Base-by-base conservation (phyloP, 2,329 filamentous ascomycete genomes). In the Fusarium sp. region DNA sequence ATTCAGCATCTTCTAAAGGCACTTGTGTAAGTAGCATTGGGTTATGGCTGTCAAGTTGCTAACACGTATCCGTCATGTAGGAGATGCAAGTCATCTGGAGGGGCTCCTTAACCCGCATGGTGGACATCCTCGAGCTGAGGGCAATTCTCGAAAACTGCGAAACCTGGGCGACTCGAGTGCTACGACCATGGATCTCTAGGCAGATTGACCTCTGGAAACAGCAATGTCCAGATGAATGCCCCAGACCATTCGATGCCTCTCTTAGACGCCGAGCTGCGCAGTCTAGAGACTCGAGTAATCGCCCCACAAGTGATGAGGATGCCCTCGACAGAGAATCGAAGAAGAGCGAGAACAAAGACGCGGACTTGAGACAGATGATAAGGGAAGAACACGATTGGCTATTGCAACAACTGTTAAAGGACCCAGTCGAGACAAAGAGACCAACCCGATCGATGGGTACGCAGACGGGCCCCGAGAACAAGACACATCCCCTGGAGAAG, bases 81-180 rank as follows among this genome's bases (percentile, higher is more conserved):
- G 67, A 61, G 34, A 74, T 74, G 71, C 61, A 66, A 11, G 70
- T 69, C 34, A 68, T 74, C 35, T 75, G 73, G 73, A 61, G 60
- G 13, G 73, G 73, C 18, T 59, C 73, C 35, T 34, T 74, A 45
- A 75, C 64, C 9, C 13, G 13, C n/a, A 58, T 73, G 27, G 35
- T 70, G 32, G 64, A 72, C 50, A 59, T 74, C 10, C 62, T 72
- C 23, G 41, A 70, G 27, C 41, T 75, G 18, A 56, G 61, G 52
- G 65, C 71, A 9, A 70, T 75, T n/a, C 67, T 75, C 16, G 67
- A 75, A 20, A 75, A 75, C 57, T 60, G 71, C 7, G 66, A 72
- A 32, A 75, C 68, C 5, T 74, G 69, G 66, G 71, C 67, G 16
- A 70, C 70, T 61, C 64, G 68, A 23, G 68, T 65, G 5, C 43